Conservation (phyloP, 768 basidiomycete species). For the Amanita inopinata region DNA sequence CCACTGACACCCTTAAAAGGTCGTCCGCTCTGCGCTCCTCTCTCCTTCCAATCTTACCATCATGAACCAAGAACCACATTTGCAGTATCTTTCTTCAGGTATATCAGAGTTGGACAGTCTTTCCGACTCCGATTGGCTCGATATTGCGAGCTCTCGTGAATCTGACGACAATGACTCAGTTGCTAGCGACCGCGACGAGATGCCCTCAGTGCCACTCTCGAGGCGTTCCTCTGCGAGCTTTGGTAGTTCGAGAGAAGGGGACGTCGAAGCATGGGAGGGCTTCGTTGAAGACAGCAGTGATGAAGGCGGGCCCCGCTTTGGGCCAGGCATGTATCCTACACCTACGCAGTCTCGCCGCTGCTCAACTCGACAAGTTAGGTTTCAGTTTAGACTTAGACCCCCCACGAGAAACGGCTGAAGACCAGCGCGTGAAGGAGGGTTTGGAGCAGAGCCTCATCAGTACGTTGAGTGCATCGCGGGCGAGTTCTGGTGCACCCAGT, state of each 20-base stretch:
- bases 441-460: slow-evolving; percentile 79
- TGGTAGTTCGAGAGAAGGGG: slow-evolving; percentile 58
- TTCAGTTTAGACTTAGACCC: slow-evolving; percentile 20
- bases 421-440: slow-evolving; percentile 60
- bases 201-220: slow-evolving; percentile 44
- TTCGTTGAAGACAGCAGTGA: slow-evolving; percentile 55
- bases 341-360: slow-evolving; percentile 20
- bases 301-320: slow-evolving; percentile 24
- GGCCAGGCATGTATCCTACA: slow-evolving; percentile 24
- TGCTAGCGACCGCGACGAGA: slow-evolving; percentile 54
- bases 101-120: slow-evolving; percentile 56
- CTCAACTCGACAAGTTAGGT: slow-evolving; percentile 22
- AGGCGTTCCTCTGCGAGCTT: slow-evolving; percentile 62
- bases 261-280: slow-evolving; percentile 73
- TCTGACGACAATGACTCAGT: slow-evolving; percentile 67
- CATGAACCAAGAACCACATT: slow-evolving; percentile 22
- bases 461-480: slow-evolving; percentile 66
- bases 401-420: slow-evolving; percentile 43
- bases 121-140: slow-evolving; percentile 82
- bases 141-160: slow-evolving; percentile 58
- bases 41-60: slow-evolving; percentile 3
- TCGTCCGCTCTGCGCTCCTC: not conserved
- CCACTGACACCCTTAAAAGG: slow-evolving; percentile 10
- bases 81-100: slow-evolving; percentile 24
- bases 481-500: slow-evolving; percentile 41